A percentile compares a stretch with the other conserved stretches of the same genome.
Evolutionary conservation across 202 grass and related monocot species (phyloP).

Genomic region (Setaria viridis): DNA sequence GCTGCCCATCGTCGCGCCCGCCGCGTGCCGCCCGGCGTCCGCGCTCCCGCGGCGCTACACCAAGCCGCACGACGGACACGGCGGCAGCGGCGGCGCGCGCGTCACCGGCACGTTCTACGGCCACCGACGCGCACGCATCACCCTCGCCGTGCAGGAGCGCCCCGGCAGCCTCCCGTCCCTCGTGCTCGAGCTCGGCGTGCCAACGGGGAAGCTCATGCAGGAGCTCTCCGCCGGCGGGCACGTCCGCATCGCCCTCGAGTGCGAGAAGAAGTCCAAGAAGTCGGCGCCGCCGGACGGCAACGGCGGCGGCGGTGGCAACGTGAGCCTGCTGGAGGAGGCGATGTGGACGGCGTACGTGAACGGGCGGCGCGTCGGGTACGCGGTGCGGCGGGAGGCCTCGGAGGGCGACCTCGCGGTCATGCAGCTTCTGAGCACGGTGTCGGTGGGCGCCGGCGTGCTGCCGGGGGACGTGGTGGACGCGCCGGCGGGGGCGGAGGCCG

Average conservation of each 20-base stretch:
- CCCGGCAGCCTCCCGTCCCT: conserved; percentile 60
- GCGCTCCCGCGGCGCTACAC: conserved; percentile 48
- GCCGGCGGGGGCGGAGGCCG: conserved; percentile 39
- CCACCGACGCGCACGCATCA: conserved; percentile 59
- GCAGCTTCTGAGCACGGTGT: conserved; percentile 66
- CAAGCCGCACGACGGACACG: conserved; percentile 56
- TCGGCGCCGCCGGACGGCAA: conserved; percentile 20
- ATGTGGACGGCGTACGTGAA: conserved; percentile 77
- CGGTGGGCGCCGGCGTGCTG: conserved; percentile 68
- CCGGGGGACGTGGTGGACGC: conserved; percentile 52
- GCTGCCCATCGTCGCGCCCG: conserved; percentile 55
- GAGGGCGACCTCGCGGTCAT: conserved; percentile 61
- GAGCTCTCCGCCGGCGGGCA: conserved; percentile 60
- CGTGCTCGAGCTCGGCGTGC: conserved; percentile 66
- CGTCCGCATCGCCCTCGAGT: conserved; percentile 75
- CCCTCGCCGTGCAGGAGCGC: conserved; percentile 65
- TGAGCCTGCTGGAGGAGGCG: conserved; percentile 55
- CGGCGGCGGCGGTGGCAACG: background rate
- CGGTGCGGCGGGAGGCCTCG: conserved; percentile 55
- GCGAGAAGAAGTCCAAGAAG: conserved; percentile 65
- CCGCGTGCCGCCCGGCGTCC: conserved; percentile 55
- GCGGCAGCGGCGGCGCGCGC: conserved; percentile 42
- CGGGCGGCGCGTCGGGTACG: conserved; percentile 66
- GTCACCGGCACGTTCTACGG: conserved; percentile 71
- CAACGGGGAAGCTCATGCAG: conserved; percentile 68